A percentile compares a stretch with the other conserved stretches of the same genome.
These are phyloP conservation scores for Fusarium veterinarium DNA, from an alignment of 2,329 filamentous ascomycete genomes.

Conservation along the genomic window DNA sequence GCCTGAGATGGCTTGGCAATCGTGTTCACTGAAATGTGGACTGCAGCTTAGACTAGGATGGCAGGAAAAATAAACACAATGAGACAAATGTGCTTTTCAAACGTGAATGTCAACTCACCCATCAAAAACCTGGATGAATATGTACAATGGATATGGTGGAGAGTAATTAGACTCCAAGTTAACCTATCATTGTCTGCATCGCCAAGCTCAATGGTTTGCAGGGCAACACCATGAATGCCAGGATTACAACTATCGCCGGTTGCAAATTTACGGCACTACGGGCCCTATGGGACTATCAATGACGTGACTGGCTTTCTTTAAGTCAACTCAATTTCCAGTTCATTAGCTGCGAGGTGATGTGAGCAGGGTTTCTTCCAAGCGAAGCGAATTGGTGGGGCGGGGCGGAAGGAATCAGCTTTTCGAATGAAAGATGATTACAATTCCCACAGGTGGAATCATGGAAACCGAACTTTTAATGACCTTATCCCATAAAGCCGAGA, in stretches of 20 bases:
- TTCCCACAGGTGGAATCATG: not conserved
- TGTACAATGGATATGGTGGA: not conserved
- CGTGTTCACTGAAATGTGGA: conserved; percentile 33
- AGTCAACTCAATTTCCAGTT: conserved; percentile 8
- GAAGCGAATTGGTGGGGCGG: conserved; percentile 4
- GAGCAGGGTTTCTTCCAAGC: conserved; percentile 10
- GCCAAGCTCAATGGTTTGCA: not conserved
- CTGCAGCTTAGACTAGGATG: conserved; percentile 33
- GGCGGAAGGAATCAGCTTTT: conserved; percentile 2
- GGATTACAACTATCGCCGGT: not conserved
- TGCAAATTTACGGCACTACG: conserved; percentile 1
- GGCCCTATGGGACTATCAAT: conserved; percentile 12
- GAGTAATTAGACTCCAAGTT: not conserved
- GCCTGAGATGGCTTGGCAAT: conserved; percentile 38
- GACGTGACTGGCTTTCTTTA: conserved; percentile 19
- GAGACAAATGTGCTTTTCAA: conserved; percentile 18
- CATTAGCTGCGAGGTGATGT: conserved; percentile 15
- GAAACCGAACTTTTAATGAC: conserved; percentile 12
- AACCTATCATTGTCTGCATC: not conserved
- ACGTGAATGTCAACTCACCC: not conserved
- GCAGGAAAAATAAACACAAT: conserved; percentile 35
- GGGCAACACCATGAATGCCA: not conserved
- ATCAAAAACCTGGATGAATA: not conserved
- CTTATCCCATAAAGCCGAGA: conserved; percentile 13
- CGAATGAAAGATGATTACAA: conserved; percentile 8